Base-by-base conservation (phyloP, 2,329 filamentous ascomycete species). In the Stemphylium beticola region DNA sequence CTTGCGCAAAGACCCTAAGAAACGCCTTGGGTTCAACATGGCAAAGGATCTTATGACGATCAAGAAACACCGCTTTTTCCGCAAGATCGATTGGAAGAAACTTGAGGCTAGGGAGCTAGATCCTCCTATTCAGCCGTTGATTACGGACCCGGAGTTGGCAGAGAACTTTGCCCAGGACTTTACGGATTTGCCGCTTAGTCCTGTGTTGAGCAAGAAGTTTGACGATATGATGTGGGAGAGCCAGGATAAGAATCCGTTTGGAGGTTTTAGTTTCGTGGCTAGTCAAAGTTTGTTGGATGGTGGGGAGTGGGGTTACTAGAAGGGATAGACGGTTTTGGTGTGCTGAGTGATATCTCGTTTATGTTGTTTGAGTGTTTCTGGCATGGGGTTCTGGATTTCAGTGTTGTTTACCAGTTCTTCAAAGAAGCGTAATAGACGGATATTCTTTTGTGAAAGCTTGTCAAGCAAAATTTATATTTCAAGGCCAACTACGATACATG, bases 141-240 rank as follows among this genome's bases (percentile, higher is more conserved):
- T 99, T 70, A 98, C 95, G 0, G 92, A 99, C 69, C 95, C 95
- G 0, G 93, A 96, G 74, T 82, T 97, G 40, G 95, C 95, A 0
- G 96, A 99, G 83, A 99, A 99, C 78, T 99, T 99, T 77, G 85
- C 90, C 0, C 81, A 82, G n/a, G 92, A 97, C 72, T 99, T 99
- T 74, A 99, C 93, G 0, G 87, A 90, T 50, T 77, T 96, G 59
- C 85, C 91, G 3, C 81, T 98, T 12, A 96, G 90, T 72, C 92
- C 92, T 5, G 82, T 90, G 1, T 72, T 74, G 43, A 68, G 62
- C 18, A 68, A 62, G 61, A 70, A 66, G 33, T 66, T 65, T 43
- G 68, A 67, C 31, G 68, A 68, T 24, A 60, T 60, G 17, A 54
- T 67, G 39, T 58, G 52, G n/a, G 67, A 66, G 31, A 58, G 62